These are phyloP conservation scores for Cordia subcordata DNA, from an alignment of 257 asterid genomes.

Conservation along the genomic window DNA sequence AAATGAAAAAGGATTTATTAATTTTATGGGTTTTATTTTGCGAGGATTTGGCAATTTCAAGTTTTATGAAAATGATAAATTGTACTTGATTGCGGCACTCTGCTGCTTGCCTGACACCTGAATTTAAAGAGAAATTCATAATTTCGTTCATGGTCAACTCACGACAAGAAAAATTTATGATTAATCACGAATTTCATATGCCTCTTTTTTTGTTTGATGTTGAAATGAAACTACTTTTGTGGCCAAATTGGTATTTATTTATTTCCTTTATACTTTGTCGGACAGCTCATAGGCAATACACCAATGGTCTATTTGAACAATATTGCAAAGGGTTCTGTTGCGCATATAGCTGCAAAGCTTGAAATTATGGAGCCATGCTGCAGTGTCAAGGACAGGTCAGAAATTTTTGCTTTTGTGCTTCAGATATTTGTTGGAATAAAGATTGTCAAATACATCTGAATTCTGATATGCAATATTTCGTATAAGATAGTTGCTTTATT, in stretches of 20 bases:
- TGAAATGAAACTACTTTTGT: too few relatives aligned
- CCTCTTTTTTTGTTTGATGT: not conserved
- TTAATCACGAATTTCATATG: too few relatives aligned
- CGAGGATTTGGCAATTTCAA: too few relatives aligned
- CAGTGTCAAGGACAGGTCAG: slow-evolving; percentile 96
- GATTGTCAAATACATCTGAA: not conserved
- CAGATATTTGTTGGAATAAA: not conserved
- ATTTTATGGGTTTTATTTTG: too few relatives aligned
- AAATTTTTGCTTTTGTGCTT: slow-evolving; percentile 1
- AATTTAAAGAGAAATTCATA: too few relatives aligned
- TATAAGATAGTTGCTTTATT: not conserved
- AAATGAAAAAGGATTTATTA: too few relatives aligned
- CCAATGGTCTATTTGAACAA: slow-evolving; percentile 96
- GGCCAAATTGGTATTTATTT: slow-evolving; percentile 1
- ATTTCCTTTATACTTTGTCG: slow-evolving; percentile 12
- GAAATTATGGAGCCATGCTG: slow-evolving; percentile 99
- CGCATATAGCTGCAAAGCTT: slow-evolving; percentile 89
- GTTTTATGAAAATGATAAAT: too few relatives aligned
- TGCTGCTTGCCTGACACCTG: too few relatives aligned
- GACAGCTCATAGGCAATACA: slow-evolving; percentile 92
- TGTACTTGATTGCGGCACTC: too few relatives aligned
- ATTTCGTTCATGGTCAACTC: too few relatives aligned
- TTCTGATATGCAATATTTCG: not conserved
- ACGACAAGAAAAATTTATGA: too few relatives aligned
- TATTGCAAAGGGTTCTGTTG: slow-evolving; percentile 74